A percentile compares a stretch with the other conserved stretches of the same genome.
These are phyloP conservation scores for Sporothrix dimorphospora DNA, from an alignment of 2,329 filamentous ascomycete genomes.

Conservation along the genomic window DNA sequence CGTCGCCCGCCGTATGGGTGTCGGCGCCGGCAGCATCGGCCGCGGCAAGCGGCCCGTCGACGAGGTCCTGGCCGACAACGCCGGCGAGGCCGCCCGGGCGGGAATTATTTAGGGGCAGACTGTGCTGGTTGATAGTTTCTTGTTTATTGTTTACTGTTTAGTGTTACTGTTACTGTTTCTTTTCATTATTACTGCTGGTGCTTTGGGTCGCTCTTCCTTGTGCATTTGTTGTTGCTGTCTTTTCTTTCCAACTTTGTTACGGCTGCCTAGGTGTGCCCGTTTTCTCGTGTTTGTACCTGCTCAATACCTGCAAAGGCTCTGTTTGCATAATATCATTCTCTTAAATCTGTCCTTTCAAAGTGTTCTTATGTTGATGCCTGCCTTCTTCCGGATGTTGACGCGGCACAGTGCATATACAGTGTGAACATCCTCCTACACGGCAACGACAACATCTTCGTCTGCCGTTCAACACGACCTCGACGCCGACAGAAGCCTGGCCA, in stretches of 20 bases:
- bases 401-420: neutral
- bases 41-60: conserved; percentile 65
- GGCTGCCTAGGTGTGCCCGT: neutral
- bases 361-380: neutral
- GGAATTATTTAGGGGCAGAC: conserved; percentile 50
- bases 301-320: conserved; percentile 4
- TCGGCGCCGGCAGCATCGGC: conserved; percentile 74
- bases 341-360: neutral
- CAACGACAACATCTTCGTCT: neutral
- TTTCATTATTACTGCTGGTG: neutral
- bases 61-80: conserved; percentile 58
- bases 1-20: conserved; percentile 92
- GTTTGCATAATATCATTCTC: neutral
- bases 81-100: conserved; percentile 63
- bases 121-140: neutral
- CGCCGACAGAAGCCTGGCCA: neutral
- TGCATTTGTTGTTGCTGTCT: neutral
- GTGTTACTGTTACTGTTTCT: neutral
- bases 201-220: too few species aligned
- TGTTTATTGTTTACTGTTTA: neutral
- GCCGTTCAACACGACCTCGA: neutral
- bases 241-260: neutral
- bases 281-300: neutral
- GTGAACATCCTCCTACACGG: neutral
- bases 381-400: neutral